A percentile compares a stretch with the other conserved stretches of the same genome.
Conservation (phyloP, 1,284 basidiomycete genomes). For the Cutaneotrichosporon sp. region DNA sequence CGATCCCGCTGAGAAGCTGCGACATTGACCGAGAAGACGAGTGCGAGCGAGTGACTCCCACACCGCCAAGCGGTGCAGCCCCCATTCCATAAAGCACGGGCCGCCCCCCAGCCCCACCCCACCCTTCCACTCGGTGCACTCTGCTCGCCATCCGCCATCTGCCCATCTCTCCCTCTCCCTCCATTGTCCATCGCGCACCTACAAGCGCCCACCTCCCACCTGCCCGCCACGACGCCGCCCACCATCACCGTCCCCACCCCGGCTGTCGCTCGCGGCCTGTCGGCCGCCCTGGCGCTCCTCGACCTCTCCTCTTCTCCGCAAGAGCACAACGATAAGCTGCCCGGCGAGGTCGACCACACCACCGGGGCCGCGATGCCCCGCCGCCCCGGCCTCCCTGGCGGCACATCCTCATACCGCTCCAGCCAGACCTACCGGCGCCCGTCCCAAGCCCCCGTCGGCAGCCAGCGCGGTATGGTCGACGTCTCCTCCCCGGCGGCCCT, state of each 20-base stretch:
- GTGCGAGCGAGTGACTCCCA: no score
- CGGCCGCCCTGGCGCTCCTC: neutral
- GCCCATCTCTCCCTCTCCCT: no score
- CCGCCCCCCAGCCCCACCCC: neutral
- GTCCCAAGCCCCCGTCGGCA: no score
- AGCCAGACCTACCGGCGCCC: no score
- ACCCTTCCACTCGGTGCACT: no score
- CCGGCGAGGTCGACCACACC: neutral
- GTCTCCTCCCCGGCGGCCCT: slow-evolving; percentile 15
- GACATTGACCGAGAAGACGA: no score
- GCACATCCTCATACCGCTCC: neutral
- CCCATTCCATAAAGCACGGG: no score
- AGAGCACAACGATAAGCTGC: neutral
- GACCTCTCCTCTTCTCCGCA: neutral
- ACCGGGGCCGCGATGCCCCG: neutral
- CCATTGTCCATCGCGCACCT: neutral
- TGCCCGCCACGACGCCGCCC: neutral
- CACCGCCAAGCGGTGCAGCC: no score
- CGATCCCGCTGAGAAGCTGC: no score
- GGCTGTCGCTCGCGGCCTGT: neutral
- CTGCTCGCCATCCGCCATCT: no score
- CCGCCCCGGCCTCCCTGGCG: neutral
- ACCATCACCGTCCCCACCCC: neutral
- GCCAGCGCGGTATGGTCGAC: neutral
- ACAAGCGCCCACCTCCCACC: neutral